Conservation (phyloP, 768 basidiomycete species). For the Boletus huronensis region DNA sequence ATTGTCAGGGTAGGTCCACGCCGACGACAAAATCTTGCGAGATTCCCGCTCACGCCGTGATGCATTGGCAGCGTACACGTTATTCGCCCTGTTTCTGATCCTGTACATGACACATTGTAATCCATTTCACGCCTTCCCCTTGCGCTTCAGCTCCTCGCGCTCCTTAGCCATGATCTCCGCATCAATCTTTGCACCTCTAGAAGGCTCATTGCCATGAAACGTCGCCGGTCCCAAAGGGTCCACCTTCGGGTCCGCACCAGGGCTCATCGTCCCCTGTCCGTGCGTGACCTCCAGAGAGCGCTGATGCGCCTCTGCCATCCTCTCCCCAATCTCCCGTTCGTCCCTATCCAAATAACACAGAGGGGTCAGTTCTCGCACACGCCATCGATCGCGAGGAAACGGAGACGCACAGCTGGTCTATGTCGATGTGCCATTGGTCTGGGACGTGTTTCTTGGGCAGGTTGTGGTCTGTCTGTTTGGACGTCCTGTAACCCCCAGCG, state of each 20-base stretch:
- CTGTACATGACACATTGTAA: not conserved
- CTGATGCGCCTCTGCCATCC: conserved; percentile 33
- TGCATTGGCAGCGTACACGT: not conserved
- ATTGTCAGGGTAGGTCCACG: not conserved
- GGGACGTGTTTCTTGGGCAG: conserved; percentile 29
- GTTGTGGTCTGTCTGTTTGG: conserved; percentile 22
- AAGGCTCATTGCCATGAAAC: conserved; percentile 56
- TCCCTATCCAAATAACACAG: conserved; percentile 30
- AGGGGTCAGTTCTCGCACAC: not conserved
- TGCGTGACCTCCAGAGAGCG: conserved; percentile 27
- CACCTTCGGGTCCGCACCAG: conserved; percentile 29
- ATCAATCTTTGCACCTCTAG: conserved; percentile 56
- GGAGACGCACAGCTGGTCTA: conserved; percentile 26
- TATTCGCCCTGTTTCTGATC: not conserved
- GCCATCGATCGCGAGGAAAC: not conserved
- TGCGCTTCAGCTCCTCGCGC: conserved; percentile 42
- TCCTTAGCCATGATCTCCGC: conserved; percentile 53
- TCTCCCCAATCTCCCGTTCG: conserved; percentile 41
- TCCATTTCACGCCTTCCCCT: conserved; percentile 34
- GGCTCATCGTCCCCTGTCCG: conserved; percentile 28
- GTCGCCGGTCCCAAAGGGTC: conserved; percentile 50
- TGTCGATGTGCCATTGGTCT: conserved; percentile 36
- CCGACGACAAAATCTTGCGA: not conserved
- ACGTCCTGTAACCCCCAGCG: conserved; percentile 13
- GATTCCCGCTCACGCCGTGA: not conserved